Conservation (phyloP, 2,329 filamentous ascomycete genomes). For the Knufia petricola region DNA sequence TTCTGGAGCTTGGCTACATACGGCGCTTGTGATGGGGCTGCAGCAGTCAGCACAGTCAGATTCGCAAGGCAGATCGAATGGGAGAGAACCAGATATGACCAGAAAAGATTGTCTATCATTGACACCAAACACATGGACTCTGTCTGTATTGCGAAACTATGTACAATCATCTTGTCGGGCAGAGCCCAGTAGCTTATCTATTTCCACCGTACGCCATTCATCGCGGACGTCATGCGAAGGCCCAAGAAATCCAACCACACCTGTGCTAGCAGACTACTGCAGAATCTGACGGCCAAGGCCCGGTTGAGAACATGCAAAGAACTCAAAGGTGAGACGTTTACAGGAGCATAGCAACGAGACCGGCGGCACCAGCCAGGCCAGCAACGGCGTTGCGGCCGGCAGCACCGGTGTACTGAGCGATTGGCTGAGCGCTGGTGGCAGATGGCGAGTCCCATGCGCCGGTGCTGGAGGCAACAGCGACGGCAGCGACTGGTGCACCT, state of each 20-base stretch:
- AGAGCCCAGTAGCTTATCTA: not conserved
- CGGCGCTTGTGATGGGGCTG: no score
- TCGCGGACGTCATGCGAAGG: not conserved
- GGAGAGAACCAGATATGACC: not conserved
- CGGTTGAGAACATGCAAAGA: not conserved
- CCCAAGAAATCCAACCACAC: not conserved
- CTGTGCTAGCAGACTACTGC: not conserved
- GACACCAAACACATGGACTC: not conserved
- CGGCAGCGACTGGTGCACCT: constrained; percentile 9
- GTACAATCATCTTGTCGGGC: not conserved
- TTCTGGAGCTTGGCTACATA: no score
- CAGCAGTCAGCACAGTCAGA: not conserved
- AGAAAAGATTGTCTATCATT: not conserved
- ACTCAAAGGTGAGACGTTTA: constrained; percentile 12
- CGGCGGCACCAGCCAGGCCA: constrained; percentile 24
- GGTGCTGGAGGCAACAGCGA: constrained; percentile 1
- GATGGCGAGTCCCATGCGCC: not conserved
- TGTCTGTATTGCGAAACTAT: not conserved
- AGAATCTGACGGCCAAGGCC: not conserved
- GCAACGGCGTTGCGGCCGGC: constrained; percentile 21
- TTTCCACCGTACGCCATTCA: not conserved
- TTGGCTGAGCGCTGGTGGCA: not conserved
- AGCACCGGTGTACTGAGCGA: constrained; percentile 21
- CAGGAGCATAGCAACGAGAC: constrained; percentile 22
- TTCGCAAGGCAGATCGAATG: not conserved